Evolutionary conservation across 2,329 filamentous ascomycete species (phyloP).

Genomic region (Botrytis byssoidea): DNA sequence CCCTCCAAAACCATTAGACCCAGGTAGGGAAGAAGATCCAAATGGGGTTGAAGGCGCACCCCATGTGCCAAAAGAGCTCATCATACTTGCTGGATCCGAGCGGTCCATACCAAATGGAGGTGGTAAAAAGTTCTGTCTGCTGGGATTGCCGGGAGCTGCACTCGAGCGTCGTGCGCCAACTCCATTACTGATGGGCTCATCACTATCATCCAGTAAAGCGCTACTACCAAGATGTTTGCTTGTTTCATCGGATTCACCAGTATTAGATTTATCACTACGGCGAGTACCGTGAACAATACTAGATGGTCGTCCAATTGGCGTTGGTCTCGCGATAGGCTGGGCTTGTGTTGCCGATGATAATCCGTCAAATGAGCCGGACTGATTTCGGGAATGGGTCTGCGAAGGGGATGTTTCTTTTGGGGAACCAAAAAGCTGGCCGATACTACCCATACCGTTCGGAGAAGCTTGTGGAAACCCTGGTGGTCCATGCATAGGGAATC

Average conservation of each 20-base stretch:
- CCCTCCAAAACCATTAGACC: conserved; percentile 34
- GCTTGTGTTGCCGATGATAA: conserved; percentile 50
- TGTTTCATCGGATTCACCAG: conserved; percentile 66
- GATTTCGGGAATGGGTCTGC: conserved; percentile 70
- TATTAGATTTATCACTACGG: conserved; percentile 36
- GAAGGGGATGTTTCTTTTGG: conserved; percentile 44
- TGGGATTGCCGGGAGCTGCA: conserved; percentile 33
- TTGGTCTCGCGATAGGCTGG: conserved; percentile 76
- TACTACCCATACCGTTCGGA: conserved; percentile 43
- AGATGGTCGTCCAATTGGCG: conserved; percentile 83
- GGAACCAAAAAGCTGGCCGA: conserved; percentile 44
- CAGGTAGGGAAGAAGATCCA: conserved; percentile 38
- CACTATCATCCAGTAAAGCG: conserved; percentile 76
- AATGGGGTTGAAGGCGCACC: conserved; percentile 39
- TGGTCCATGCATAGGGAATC: conserved; percentile 44
- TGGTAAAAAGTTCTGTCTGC: conserved; percentile 35
- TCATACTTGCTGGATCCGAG: conserved; percentile 33
- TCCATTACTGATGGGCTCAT: conserved; percentile 48
- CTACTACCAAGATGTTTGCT: conserved; percentile 85
- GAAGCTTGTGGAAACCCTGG: conserved; percentile 54
- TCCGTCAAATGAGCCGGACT: conserved; percentile 67
- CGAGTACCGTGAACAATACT: conserved; percentile 62
- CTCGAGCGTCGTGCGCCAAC: conserved; percentile 40
- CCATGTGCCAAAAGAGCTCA: conserved; percentile 37
- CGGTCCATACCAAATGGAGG: conserved; percentile 38